Evolutionary conservation across 495 filamentous ascomycete genomes (phyloP).

Genomic region (Trichoderma orchidacearum): DNA sequence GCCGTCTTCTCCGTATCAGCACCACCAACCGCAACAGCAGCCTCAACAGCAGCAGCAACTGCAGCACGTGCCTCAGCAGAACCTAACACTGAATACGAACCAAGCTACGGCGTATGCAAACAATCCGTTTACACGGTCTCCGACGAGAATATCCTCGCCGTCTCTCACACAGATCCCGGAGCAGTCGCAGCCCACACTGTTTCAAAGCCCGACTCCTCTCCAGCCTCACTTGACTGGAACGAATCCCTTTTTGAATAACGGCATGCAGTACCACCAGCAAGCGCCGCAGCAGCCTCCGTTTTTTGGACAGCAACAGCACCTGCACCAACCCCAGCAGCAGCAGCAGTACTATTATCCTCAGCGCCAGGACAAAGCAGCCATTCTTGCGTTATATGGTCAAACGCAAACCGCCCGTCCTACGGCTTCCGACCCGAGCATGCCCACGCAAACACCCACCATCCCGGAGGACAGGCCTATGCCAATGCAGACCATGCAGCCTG

Average conservation of each 20-base stretch:
- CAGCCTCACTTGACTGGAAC: slow-evolving; percentile 10
- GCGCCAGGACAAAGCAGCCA: slow-evolving; percentile 60
- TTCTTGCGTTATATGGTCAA: slow-evolving; percentile 76
- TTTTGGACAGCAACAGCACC: slow-evolving; percentile 13
- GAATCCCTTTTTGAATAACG: slow-evolving; percentile 1
- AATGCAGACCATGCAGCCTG: slow-evolving; percentile 6
- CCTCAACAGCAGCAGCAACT: slow-evolving; percentile 12
- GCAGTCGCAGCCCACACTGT: slow-evolving; percentile 27
- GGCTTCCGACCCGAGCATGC: background rate
- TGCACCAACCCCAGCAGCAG: slow-evolving; percentile 19
- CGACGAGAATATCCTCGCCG: slow-evolving; percentile 29
- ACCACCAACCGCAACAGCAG: slow-evolving; percentile 16
- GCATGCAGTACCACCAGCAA: slow-evolving; percentile 9
- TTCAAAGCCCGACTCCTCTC: slow-evolving; percentile 18
- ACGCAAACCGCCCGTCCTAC: slow-evolving; percentile 49
- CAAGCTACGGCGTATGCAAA: slow-evolving; percentile 14
- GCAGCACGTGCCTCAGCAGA: slow-evolving; percentile 9
- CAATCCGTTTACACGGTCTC: slow-evolving; percentile 33
- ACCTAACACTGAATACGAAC: slow-evolving; percentile 25
- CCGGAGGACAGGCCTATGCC: slow-evolving; percentile 5
- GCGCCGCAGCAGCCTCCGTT: slow-evolving; percentile 9
- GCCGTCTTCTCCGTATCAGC: slow-evolving; percentile 9
- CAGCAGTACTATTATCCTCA: slow-evolving; percentile 24
- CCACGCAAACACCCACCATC: slow-evolving; percentile 1
- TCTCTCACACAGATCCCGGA: slow-evolving; percentile 33